A percentile compares a stretch with the other conserved stretches of the same genome.
phyloP scores from a whole-genome alignment of 345 rosid species.

The Citropsis articulata region DNA sequence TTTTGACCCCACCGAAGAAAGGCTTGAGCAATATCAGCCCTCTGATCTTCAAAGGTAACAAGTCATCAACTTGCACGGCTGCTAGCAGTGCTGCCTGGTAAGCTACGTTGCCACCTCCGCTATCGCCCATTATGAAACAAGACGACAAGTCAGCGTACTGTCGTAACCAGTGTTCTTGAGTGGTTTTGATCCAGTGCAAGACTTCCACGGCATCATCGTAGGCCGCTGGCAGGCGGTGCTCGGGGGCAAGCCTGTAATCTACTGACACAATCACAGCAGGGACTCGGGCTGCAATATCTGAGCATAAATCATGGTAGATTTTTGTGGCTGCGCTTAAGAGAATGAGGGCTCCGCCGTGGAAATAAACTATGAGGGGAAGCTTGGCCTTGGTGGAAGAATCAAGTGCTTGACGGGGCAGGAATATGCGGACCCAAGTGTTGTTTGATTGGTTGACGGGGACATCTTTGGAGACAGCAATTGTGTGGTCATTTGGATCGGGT shows the following conservation, averaged over 20 bases:
- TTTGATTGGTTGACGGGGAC: slow-evolving; percentile 29
- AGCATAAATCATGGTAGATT: slow-evolving; percentile 29
- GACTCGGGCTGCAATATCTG: slow-evolving; percentile 25
- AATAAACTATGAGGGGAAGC: slow-evolving; percentile 56
- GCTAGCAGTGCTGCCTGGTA: slow-evolving; percentile 46
- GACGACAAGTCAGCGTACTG: slow-evolving; percentile 32
- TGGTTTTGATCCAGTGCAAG: slow-evolving; percentile 33
- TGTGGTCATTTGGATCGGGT: not conserved
- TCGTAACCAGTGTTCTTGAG: slow-evolving; percentile 35
- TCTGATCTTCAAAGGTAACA: slow-evolving; percentile 48
- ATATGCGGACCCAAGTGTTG: slow-evolving; percentile 34
- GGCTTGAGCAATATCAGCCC: slow-evolving; percentile 63
- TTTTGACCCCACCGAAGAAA: slow-evolving; percentile 51
- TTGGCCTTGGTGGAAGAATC: slow-evolving; percentile 12
- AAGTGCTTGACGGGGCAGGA: slow-evolving; percentile 21
- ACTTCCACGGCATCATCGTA: slow-evolving; percentile 58
- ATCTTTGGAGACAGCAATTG: slow-evolving; percentile 21
- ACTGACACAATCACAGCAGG: slow-evolving; percentile 42
- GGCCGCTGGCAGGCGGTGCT: slow-evolving; percentile 64
- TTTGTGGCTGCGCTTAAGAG: slow-evolving; percentile 26
- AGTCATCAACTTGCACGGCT: not conserved
- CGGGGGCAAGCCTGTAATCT: slow-evolving; percentile 61
- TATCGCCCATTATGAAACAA: slow-evolving; percentile 48
- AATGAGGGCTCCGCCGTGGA: slow-evolving; percentile 67
- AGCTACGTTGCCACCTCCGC: slow-evolving; percentile 64